Percentiles rank a stretch among this genome's conserved stretches.
Evolutionary conservation across 257 asterid species (phyloP).

Genomic region (Solanum appendiculatum): DNA sequence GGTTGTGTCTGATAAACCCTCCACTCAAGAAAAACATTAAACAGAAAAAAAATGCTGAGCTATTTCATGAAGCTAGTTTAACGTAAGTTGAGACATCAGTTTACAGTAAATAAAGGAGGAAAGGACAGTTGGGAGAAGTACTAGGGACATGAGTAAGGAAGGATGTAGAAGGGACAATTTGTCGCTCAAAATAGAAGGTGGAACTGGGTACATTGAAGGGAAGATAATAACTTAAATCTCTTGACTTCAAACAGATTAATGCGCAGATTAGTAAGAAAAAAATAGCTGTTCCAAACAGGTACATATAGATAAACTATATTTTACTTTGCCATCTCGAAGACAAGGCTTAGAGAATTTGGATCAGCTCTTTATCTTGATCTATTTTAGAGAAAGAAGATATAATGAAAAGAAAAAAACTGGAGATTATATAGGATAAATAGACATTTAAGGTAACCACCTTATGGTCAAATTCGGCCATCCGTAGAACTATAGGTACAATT

Average conservation of each 20-base stretch:
- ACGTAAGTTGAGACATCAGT: neutral
- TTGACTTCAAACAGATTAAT: neutral
- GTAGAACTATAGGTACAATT: conserved; percentile 72
- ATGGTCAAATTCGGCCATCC: conserved; percentile 96
- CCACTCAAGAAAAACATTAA: neutral
- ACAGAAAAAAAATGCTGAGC: neutral
- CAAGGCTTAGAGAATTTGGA: neutral
- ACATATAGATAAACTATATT: neutral
- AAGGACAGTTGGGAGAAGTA: neutral
- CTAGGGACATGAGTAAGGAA: neutral
- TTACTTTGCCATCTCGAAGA: neutral
- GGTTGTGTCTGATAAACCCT: neutral
- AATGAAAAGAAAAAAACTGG: neutral
- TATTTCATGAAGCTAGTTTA: neutral
- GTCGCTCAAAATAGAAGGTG: neutral
- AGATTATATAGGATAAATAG: neutral
- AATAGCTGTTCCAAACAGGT: neutral
- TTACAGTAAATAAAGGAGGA: neutral
- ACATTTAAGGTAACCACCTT: conserved; percentile 31
- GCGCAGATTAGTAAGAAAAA: neutral
- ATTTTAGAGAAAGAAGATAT: neutral
- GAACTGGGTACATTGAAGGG: neutral
- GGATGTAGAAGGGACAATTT: neutral
- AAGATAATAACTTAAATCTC: neutral
- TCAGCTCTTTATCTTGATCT: neutral